A percentile compares a stretch with the other conserved stretches of the same genome.
phyloP scores from a whole-genome alignment of 768 basidiomycete genomes.

The Phanerodontia chrysosporium region DNA sequence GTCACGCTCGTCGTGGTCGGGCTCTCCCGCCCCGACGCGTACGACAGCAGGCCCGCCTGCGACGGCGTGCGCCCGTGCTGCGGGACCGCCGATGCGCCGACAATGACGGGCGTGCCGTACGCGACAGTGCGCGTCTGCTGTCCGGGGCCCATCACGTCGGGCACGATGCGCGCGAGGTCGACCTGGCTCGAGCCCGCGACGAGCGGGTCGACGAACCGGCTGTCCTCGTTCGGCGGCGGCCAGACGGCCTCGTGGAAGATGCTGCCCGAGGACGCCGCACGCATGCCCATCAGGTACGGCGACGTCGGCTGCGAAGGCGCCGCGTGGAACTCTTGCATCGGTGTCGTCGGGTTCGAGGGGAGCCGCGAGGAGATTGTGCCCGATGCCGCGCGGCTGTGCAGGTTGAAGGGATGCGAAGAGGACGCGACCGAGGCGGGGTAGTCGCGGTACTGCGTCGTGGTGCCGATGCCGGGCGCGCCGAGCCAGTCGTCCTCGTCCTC shows the following conservation, averaged over 20 bases:
- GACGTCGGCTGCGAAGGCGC: conserved; percentile 14
- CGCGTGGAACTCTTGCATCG: conserved; percentile 10
- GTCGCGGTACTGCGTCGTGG: conserved; percentile 20
- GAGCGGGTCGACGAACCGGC: conserved; percentile 25
- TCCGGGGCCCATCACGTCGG: conserved; percentile 26
- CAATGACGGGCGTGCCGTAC: conserved; percentile 1
- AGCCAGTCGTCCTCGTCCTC: conserved; percentile 25
- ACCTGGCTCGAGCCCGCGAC: conserved; percentile 18
- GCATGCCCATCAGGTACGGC: conserved; percentile 20
- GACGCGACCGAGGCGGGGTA: conserved; percentile 18
- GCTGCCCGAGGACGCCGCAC: conserved; percentile 24
- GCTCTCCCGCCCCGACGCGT: neutral
- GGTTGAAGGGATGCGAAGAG: neutral
- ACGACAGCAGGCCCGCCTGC: conserved; percentile 12
- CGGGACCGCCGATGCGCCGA: neutral
- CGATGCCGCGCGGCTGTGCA: neutral
- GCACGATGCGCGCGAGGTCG: conserved; percentile 24
- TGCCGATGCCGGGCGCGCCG: conserved; percentile 17
- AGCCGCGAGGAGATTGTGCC: conserved; percentile 6
- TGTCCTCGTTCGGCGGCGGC: conserved; percentile 23
- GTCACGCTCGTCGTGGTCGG: neutral
- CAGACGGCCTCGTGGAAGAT: conserved; percentile 28
- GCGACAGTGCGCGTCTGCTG: neutral
- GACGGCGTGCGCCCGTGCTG: conserved; percentile 17
- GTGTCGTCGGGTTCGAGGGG: conserved; percentile 7